phyloP scores from a whole-genome alignment of 495 filamentous ascomycete genomes.

The Penicillium pancosmium region DNA sequence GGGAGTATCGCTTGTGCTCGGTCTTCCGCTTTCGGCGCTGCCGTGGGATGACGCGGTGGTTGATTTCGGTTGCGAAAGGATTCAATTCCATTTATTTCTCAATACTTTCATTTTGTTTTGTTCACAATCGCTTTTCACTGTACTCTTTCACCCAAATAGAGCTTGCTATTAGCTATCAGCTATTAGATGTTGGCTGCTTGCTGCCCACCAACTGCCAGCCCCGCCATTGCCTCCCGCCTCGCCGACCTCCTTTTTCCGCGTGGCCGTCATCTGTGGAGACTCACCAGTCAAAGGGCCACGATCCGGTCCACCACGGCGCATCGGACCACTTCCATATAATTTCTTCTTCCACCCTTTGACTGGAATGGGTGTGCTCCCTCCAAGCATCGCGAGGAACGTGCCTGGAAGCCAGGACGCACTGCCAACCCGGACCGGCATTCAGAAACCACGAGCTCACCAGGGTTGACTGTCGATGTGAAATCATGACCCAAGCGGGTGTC shows the following conservation, averaged over 20 bases:
- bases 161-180: too few relatives aligned
- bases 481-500: conserved; percentile 32
- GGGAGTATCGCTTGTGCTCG: neutral
- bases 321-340: conserved; percentile 6
- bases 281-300: conserved; percentile 26
- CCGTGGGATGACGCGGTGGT: neutral
- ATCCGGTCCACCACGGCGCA: conserved; percentile 17
- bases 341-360: conserved; percentile 4
- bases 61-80: neutral
- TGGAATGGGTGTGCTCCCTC: conserved; percentile 28
- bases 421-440: conserved; percentile 13
- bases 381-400: conserved; percentile 20
- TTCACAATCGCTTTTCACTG: too few relatives aligned
- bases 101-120: too few relatives aligned
- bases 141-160: too few relatives aligned
- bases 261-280: conserved; percentile 30
- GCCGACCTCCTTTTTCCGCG: conserved; percentile 30
- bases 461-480: conserved; percentile 29
- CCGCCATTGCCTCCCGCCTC: conserved; percentile 24
- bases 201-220: conserved; percentile 7
- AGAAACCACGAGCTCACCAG: conserved; percentile 13
- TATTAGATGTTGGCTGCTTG: neutral
- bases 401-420: conserved; percentile 14
- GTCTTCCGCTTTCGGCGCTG: neutral
- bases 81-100: neutral